Percentiles rank a stretch among this genome's conserved stretches.
These are phyloP conservation scores for Penstemon barbatus DNA, from an alignment of 257 asterid species.

Conservation along the genomic window DNA sequence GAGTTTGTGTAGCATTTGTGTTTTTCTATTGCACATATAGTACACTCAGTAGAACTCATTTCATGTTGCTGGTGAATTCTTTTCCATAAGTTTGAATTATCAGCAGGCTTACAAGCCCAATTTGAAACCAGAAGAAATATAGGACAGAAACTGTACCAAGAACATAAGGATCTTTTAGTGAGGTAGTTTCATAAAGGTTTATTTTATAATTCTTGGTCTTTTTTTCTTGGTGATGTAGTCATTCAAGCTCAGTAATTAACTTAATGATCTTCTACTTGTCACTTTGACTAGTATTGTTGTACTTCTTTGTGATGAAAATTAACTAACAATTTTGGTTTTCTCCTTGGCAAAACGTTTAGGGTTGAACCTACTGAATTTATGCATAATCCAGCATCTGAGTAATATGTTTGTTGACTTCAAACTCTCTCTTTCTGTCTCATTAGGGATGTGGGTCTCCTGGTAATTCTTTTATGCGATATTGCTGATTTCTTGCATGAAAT, in stretches of 20 bases:
- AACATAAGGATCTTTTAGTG: neutral
- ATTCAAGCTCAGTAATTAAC: neutral
- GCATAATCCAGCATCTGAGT: slow-evolving; percentile 16
- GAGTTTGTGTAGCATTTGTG: neutral
- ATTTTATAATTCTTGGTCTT: no score
- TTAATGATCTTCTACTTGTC: neutral
- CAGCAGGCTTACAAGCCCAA: neutral
- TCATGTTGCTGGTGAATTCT: neutral
- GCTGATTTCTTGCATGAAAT: slow-evolving; percentile 66
- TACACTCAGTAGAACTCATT: neutral
- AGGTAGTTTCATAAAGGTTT: neutral
- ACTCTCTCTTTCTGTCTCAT: slow-evolving; percentile 24
- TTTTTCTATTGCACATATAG: neutral
- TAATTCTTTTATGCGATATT: slow-evolving; percentile 61
- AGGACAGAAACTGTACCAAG: neutral
- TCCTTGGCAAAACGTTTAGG: slow-evolving; percentile 4
- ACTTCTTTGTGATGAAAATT: neutral
- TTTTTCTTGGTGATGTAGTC: no score
- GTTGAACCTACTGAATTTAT: slow-evolving; percentile 8
- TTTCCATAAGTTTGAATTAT: neutral
- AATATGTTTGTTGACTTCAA: slow-evolving; percentile 19
- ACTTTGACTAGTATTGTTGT: neutral
- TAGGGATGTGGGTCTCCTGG: slow-evolving; percentile 92
- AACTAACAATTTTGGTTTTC: slow-evolving; percentile 7
- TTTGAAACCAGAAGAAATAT: neutral